Conservation (phyloP, 2,329 filamentous ascomycete genomes). For the Aspergillus tamarii region DNA sequence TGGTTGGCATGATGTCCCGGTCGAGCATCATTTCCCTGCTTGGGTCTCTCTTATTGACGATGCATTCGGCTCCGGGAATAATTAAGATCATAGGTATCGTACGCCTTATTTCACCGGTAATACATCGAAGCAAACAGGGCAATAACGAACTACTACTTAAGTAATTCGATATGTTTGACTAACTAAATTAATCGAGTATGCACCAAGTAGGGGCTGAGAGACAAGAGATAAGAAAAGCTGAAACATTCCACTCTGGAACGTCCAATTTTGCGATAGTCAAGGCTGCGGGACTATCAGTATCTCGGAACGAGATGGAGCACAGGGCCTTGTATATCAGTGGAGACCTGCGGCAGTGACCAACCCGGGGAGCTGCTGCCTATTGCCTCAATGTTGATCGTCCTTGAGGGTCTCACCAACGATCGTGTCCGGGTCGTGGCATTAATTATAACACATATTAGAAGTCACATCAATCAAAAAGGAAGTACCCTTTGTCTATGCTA, state of each 20-base stretch:
- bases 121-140: neutral
- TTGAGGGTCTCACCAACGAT: too few species aligned
- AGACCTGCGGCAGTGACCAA: neutral
- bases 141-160: neutral
- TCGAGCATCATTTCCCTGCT: neutral
- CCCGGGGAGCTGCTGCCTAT: neutral
- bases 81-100: neutral
- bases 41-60: too few species aligned
- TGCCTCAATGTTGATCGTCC: neutral
- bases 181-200: neutral
- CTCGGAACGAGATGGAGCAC: slow-evolving; percentile 2
- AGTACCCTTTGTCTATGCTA: neutral
- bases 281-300: neutral
- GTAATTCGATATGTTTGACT: too few species aligned
- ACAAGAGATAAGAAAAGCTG: neutral
- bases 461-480: too few species aligned
- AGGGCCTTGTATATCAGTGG: slow-evolving; percentile 1
- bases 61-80: neutral
- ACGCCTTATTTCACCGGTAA: neutral
- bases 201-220: neutral
- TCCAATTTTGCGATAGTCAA: neutral
- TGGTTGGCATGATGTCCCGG: neutral
- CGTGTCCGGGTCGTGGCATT: neutral
- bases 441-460: neutral
- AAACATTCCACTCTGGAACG: slow-evolving; percentile 3